A percentile compares a stretch with the other conserved stretches of the same genome.
Conservation (phyloP, 2,329 filamentous ascomycete species). For the Hypoxylon sp. region DNA sequence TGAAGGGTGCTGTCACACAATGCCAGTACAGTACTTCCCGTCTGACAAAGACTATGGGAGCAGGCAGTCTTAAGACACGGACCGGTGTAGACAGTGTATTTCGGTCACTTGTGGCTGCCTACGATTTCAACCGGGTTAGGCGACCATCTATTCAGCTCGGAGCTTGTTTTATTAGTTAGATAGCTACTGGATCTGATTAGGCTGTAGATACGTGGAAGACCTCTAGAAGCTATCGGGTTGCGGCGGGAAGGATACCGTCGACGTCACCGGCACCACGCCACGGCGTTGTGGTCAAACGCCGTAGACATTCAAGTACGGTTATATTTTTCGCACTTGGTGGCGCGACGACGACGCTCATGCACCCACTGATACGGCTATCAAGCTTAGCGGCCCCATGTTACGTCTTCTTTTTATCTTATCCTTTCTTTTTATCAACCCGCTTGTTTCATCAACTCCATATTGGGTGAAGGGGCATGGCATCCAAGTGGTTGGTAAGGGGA, state of each 20-base stretch:
- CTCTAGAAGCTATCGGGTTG: conserved; percentile 3
- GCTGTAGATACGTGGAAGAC: not conserved
- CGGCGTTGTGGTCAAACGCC: conserved; percentile 5
- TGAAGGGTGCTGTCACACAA: not conserved
- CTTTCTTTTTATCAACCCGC: not conserved
- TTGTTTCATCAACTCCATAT: conserved; percentile 1
- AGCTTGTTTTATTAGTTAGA: not conserved
- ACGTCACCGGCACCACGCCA: conserved; percentile 12
- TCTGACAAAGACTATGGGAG: not conserved
- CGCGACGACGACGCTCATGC: conserved; percentile 2
- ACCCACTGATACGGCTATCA: not conserved
- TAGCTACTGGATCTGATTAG: not conserved
- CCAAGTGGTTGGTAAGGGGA: conserved; percentile 20
- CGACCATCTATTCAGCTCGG: not conserved
- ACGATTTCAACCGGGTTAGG: conserved; percentile 14
- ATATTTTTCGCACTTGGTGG: conserved; percentile 17
- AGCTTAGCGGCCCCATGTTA: conserved; percentile 2
- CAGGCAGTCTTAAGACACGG: not conserved
- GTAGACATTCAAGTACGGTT: conserved; percentile 2
- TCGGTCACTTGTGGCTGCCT: conserved; percentile 13
- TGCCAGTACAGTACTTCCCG: not conserved
- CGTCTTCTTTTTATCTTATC: not conserved
- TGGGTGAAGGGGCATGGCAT: conserved; percentile 2
- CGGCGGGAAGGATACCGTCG: not conserved
- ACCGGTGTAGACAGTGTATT: conserved; percentile 14